These are phyloP conservation scores for Golubevia pallescens DNA, from an alignment of 1,284 basidiomycete species.

Conservation along the genomic window DNA sequence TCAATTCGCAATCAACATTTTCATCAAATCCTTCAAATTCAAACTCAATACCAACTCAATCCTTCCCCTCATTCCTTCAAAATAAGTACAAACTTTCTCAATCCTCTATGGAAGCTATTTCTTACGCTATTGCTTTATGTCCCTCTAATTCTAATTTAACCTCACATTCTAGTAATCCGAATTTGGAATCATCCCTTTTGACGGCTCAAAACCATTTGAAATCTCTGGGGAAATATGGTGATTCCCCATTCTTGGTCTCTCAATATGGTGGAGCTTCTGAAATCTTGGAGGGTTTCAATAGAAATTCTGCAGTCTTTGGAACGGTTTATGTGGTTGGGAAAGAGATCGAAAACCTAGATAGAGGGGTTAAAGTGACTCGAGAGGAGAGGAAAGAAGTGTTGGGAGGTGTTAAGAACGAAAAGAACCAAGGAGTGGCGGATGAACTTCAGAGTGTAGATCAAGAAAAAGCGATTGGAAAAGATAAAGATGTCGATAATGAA, in stretches of 20 bases:
- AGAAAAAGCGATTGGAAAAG: no score
- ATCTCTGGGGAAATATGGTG: slow-evolving; percentile 84
- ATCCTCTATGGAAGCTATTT: slow-evolving; percentile 65
- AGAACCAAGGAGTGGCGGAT: no score
- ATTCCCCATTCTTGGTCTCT: slow-evolving; percentile 87
- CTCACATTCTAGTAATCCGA: no score
- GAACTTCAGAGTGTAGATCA: no score
- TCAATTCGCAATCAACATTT: no score
- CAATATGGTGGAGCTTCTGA: slow-evolving; percentile 93
- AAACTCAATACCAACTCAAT: slow-evolving; percentile 65
- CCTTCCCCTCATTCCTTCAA: slow-evolving; percentile 70
- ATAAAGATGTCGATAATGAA: no score
- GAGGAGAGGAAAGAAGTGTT: no score
- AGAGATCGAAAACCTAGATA: slow-evolving; percentile 66
- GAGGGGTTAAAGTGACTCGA: no score
- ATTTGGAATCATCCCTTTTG: not conserved
- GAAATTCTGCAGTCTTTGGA: slow-evolving; percentile 55
- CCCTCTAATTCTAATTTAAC: slow-evolving; percentile 17
- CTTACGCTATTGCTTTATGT: slow-evolving; percentile 60
- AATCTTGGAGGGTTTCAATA: slow-evolving; percentile 75
- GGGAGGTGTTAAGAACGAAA: no score
- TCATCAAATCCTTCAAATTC: no score
- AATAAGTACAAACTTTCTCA: slow-evolving; percentile 72
- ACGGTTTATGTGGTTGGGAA: slow-evolving; percentile 84
- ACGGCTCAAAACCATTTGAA: slow-evolving; percentile 70